A percentile compares a stretch with the other conserved stretches of the same genome.
Conservation (phyloP, 805 yeast genomes). For the Metschnikowia lochheadii region DNA sequence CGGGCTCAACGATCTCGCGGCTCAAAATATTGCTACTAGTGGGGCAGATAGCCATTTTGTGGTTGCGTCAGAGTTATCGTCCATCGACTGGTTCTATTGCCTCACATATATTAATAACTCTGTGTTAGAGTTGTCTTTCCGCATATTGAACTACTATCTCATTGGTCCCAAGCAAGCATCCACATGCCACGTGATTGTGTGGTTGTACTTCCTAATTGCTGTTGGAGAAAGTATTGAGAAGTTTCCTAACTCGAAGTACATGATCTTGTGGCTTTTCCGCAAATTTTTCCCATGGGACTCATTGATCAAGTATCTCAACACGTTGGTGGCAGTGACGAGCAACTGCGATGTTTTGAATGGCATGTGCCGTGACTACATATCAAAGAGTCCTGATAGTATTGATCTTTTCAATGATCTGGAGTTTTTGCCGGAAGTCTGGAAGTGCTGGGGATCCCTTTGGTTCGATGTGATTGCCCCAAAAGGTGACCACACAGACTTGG, state of each 20-base stretch:
- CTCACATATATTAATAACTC: constrained; percentile 56
- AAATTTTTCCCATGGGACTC: constrained; percentile 68
- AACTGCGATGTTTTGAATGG: constrained; percentile 23
- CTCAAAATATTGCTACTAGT: constrained; percentile 13
- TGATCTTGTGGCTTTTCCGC: constrained; percentile 49
- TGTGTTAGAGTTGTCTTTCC: constrained; percentile 63
- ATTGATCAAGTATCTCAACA: constrained; percentile 59
- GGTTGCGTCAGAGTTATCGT: constrained; percentile 32
- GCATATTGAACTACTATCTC: constrained; percentile 61
- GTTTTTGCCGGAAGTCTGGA: constrained; percentile 72
- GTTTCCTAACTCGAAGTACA: constrained; percentile 42
- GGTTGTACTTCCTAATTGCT: constrained; percentile 69
- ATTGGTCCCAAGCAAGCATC: constrained; percentile 69
- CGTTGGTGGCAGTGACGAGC: constrained; percentile 39
- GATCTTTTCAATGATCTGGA: constrained; percentile 55
- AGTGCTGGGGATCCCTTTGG: constrained; percentile 83
- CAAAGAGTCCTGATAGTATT: constrained; percentile 36
- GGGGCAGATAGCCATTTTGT: constrained; percentile 28
- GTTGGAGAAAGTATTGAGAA: constrained; percentile 52
- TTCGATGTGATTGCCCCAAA: constrained; percentile 58
- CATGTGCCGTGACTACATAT: constrained; percentile 20
- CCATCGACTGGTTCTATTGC: constrained; percentile 53
- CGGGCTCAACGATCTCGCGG: constrained; percentile 15
- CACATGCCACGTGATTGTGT: constrained; percentile 69
- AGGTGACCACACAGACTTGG: constrained; percentile 46